Base-by-base conservation (phyloP, 1,139 yeast species). In the Candida glucosophila region DNA sequence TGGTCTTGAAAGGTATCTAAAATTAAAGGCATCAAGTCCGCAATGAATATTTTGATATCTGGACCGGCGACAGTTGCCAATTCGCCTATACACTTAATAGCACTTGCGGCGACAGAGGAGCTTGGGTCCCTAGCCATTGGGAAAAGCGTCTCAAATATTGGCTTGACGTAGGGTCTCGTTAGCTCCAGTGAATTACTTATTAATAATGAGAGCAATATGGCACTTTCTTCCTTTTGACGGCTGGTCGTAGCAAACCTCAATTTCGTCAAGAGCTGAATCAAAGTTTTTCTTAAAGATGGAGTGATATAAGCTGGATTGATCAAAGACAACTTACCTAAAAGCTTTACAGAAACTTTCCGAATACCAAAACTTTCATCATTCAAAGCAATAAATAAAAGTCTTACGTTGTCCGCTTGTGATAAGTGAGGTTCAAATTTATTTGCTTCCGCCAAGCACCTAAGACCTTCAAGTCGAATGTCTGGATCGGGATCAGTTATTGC, bases 281-380 rank as follows among this genome's bases (percentile, higher is more conserved):
- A 57, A 0, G 92, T 76, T 44, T 85, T 88, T 39, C 98, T 63
- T 29, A 92, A 60, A 2, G 94, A 81, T 0, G 99, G 98, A 15
- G 88, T 90, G 35, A 90, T 85, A 49, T 85, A 88, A 0, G 98
- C 97, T 1, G 99, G 97, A 43, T 92, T 92, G 19, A 85, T 78
- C 4, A 74, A 59, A 0, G 95, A 79, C 12, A 92, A 55, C 30
- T 96, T 67, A 2, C 98, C 97, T 31, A 90, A 73, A 6, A 88
- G 69, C 24, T 67, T 67, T 22, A 88, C 73, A 0, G 95, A 80
- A n/a, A 74, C 80, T 41, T 80, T 75, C 27, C 95, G 69, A 13
- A 90, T 83, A 8, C 73, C 73, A 47, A 90, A 92, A 2, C 73
- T 73, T 48, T 88, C 98, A 52, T 92, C 99, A 45, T 92, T 83